phyloP scores from a whole-genome alignment of 2,329 filamentous ascomycete genomes.

The Hymenoscyphus salicellus region DNA sequence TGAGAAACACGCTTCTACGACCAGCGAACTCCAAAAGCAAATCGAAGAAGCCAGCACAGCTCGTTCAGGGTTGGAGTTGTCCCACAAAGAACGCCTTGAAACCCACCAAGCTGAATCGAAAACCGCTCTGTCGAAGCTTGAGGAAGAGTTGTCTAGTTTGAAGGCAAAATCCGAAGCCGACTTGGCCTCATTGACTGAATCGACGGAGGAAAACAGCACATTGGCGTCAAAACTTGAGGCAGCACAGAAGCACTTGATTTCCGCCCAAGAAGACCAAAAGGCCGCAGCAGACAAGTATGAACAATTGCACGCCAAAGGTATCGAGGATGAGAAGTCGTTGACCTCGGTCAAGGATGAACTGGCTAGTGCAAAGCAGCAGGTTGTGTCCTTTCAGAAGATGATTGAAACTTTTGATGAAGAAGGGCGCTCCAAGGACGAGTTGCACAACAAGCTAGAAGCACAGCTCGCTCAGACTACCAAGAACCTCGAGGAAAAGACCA shows the following conservation, averaged over 20 bases:
- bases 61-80: constrained; percentile 45
- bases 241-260: constrained; percentile 40
- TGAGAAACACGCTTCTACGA: constrained; percentile 46
- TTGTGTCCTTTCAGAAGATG: constrained; percentile 48
- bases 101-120: constrained; percentile 45
- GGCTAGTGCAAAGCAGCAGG: constrained; percentile 42
- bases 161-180: constrained; percentile 45
- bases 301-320: constrained; percentile 45
- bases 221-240: constrained; percentile 49
- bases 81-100: constrained; percentile 46
- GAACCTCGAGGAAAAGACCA: constrained; percentile 33
- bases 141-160: constrained; percentile 51
- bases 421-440: constrained; percentile 33
- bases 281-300: constrained; percentile 28
- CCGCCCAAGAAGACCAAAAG: constrained; percentile 38
- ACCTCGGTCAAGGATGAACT: constrained; percentile 36
- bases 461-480: constrained; percentile 31
- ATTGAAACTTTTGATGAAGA: constrained; percentile 48
- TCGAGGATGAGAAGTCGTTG: constrained; percentile 44
- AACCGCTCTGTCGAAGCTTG: constrained; percentile 48
- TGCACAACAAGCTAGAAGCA: constrained; percentile 29
- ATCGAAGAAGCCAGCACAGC: constrained; percentile 52
- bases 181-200: constrained; percentile 21
- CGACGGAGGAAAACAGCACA: constrained; percentile 44
- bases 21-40: constrained; percentile 52